Evolutionary conservation across 2,329 filamentous ascomycete genomes (phyloP).

Genomic region (Fusarium buharicum): DNA sequence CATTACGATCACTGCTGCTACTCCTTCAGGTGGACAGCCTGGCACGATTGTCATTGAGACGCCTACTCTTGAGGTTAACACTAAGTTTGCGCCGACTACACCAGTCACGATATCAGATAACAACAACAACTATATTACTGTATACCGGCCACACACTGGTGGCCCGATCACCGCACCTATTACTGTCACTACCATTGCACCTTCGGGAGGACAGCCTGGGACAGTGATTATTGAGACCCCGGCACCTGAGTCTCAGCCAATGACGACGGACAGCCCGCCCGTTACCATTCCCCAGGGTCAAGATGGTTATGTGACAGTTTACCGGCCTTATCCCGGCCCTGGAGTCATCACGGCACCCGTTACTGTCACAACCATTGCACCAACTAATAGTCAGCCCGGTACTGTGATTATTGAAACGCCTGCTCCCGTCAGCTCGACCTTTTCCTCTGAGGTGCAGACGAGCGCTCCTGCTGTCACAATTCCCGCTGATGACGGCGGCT

Average conservation of each 20-base stretch:
- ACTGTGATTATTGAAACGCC: constrained; percentile 35
- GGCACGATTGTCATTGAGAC: constrained; percentile 36
- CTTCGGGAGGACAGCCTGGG: constrained; percentile 30
- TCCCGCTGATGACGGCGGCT: constrained; percentile 9
- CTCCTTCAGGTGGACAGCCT: constrained; percentile 21
- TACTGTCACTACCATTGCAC: constrained; percentile 35
- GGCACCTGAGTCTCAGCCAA: constrained; percentile 5
- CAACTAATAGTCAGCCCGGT: constrained; percentile 25
- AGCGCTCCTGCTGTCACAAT: constrained; percentile 20
- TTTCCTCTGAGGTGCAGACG: neutral
- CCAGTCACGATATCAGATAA: constrained; percentile 15
- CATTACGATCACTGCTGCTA: constrained; percentile 27
- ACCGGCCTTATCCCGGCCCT: constrained; percentile 24
- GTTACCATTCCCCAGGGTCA: constrained; percentile 30
- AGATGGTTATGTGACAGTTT: constrained; percentile 30
- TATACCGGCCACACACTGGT: constrained; percentile 30
- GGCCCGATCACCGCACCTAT: constrained; percentile 26
- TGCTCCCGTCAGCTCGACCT: neutral
- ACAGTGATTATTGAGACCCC: constrained; percentile 35
- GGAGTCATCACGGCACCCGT: constrained; percentile 25
- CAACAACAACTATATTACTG: constrained; percentile 19
- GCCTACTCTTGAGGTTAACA: constrained; percentile 22
- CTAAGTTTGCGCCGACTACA: constrained; percentile 21
- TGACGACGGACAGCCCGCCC: constrained; percentile 10
- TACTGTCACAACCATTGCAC: constrained; percentile 24